Evolutionary conservation across 805 yeast species (phyloP), one percentile per base, ranked within the genome.

Genomic region (Candida oleophila): DNA sequence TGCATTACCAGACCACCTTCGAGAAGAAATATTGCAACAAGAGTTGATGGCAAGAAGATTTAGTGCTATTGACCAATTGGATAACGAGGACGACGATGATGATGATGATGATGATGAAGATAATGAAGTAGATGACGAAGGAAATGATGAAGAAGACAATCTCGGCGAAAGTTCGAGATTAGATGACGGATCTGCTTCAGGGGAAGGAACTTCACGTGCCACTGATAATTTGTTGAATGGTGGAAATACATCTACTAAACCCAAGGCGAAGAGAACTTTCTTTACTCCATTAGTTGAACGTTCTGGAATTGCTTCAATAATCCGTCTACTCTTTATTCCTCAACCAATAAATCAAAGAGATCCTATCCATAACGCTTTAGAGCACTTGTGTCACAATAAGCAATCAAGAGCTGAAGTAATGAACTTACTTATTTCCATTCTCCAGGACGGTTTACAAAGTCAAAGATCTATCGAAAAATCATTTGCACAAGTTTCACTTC

Each of bases 401-500:
- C 95, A 86, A 52, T 86, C 87, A 4, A 69, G 97, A 45, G 68
- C 80, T 8, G 97, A 91, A 52, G 77, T 89, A 14, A 72, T 90
- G 60, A 82, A 85, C 38, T 66, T 85, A 47, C 59, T 90, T 37
- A 62, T 90, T 36, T 80, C 83, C 15, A 76, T 90, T 38, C 66
- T 91, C 32, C 85, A 83, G 48, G 96, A 90, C 50, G 95, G 94
- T n/a, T 68, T 85, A 4, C 56, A 60, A 2, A 85, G 80, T 54
- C 84, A 81, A 45, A 73, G 71, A 15, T 64, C 88, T 0, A 64
- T 88, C 38, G 90, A 85, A 53, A 76, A 71, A 51, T 76, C 82
- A 3, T 91, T 83, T 61, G 61, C 69, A 28, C 81, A 81, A 47
- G 65, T 87, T 4, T 71, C 84, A 4, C 64, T 66, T 28, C 70